Evolutionary conservation across 768 basidiomycete species (phyloP).

Genomic region (Pisolithus tinctorius): DNA sequence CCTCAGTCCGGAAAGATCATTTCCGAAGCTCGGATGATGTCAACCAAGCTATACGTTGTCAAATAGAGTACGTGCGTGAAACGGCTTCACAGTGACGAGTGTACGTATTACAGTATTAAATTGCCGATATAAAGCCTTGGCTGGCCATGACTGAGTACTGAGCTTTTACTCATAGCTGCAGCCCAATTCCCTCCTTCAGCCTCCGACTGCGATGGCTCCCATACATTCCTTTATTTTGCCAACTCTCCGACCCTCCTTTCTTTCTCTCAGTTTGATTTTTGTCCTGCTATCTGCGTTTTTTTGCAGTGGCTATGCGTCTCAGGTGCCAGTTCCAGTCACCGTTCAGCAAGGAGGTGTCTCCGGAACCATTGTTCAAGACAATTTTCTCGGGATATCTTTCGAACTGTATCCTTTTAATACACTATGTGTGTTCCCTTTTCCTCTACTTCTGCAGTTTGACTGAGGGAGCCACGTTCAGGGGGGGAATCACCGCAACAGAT

Average conservation of each 20-base stretch:
- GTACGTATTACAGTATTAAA: no score
- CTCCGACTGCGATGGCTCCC: not conserved
- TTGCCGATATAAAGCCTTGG: no score
- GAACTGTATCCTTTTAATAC: slow-evolving; percentile 33
- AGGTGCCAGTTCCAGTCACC: not conserved
- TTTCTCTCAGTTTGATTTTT: not conserved
- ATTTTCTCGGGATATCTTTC: slow-evolving; percentile 33
- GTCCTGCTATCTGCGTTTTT: not conserved
- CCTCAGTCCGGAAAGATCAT: no score
- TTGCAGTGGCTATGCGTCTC: not conserved
- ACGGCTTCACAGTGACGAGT: no score
- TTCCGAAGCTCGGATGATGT: no score
- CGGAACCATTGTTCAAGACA: slow-evolving; percentile 25
- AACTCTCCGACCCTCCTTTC: not conserved
- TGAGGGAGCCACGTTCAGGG: slow-evolving; percentile 16
- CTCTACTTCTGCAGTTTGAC: not conserved
- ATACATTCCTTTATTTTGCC: not conserved
- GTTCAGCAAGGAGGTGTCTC: not conserved
- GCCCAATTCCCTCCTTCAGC: no score
- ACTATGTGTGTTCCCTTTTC: slow-evolving; percentile 21
- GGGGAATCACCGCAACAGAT: slow-evolving; percentile 22
- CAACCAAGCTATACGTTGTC: no score
- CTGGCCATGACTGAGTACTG: not conserved
- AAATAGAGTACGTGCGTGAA: no score
- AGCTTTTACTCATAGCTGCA: no score